These are phyloP conservation scores for Wickerhamiella brachini DNA, from an alignment of 805 yeast species.

Conservation along the genomic window DNA sequence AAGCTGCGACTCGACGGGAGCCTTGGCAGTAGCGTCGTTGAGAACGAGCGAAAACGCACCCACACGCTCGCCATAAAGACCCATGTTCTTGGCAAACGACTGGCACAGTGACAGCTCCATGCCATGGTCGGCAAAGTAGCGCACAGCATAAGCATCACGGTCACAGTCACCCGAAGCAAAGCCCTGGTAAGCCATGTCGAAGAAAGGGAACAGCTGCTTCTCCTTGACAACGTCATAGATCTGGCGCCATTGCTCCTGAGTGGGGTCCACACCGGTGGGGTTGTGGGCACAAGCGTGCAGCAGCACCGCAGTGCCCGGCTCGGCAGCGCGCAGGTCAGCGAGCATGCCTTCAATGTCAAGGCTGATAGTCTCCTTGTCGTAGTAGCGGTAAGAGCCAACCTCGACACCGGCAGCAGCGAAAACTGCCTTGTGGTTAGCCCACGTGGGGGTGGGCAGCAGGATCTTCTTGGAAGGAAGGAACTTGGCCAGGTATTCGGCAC, in stretches of 20 bases:
- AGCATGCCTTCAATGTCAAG: conserved; percentile 62
- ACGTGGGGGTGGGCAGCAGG: conserved; percentile 80
- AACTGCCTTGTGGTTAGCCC: conserved; percentile 91
- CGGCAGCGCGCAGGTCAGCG: conserved; percentile 47
- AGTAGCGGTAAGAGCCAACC: conserved; percentile 68
- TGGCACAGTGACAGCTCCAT: conserved; percentile 70
- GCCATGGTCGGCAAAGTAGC: conserved; percentile 35
- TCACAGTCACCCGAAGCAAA: conserved; percentile 82
- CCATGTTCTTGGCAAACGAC: conserved; percentile 92
- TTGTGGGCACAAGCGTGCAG: conserved; percentile 96
- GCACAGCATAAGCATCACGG: conserved; percentile 72
- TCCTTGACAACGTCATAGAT: conserved; percentile 49
- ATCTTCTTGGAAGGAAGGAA: conserved; percentile 36
- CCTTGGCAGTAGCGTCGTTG: conserved; percentile 29
- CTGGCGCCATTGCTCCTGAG: conserved; percentile 61
- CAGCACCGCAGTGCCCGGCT: conserved; percentile 62
- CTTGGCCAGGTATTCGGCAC: conserved; percentile 52
- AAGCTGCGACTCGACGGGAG: conserved; percentile 52
- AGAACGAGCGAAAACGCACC: conserved; percentile 76
- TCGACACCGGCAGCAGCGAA: conserved; percentile 57
- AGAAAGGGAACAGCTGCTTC: conserved; percentile 61
- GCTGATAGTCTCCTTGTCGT: conserved; percentile 58
- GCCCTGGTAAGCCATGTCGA: conserved; percentile 96
- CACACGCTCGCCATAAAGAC: conserved; percentile 94
- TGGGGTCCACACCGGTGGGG: conserved; percentile 95